Evolutionary conservation across 805 yeast species (phyloP), one percentile per base, ranked within the genome.

Genomic region (Metschnikowia kofuensis): DNA sequence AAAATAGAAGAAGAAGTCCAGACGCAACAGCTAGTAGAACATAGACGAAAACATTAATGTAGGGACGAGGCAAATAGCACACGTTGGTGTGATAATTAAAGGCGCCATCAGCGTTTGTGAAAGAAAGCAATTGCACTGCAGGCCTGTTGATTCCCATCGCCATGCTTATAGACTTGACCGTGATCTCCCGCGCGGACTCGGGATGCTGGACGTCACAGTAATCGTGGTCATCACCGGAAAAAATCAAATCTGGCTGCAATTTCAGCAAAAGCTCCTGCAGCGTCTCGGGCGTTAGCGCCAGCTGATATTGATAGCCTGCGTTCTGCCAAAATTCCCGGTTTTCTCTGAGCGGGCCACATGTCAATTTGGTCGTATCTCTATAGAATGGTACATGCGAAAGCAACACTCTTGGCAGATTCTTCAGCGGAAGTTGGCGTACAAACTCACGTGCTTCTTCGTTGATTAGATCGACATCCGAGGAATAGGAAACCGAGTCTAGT

Each of bases 61-160:
- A 77, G 6, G 83, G 82, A 6, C 65, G 65, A 5, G 77, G 79
- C 32, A 76, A 58, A 58, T 72, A 73, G 57, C 83, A 78, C 27
- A 76, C 60, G 16, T 66, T 57, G 15, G 78, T 74, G n/a, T 60
- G 56, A 56, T 69, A 75, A 32, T 45, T 31, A 36, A 64, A 51
- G 13, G 38, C 47, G 3, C 47, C 36, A 12, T 48, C 51, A 12
- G 28, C 45, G 6, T 40, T 41, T 2, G 49, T 37, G 48, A 58
- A 64, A 1, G 74, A 57, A 13, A 74, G 57, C 34, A 74, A 54
- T 51, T 74, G 78, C 8, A 73, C 70, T 1, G 76, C 77, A 2
- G 78, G 78, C 42, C 59, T 59, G 35, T 53, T 54, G 32, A 70
- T 68, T 11, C 76, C 76, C 67, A 69, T 70, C 37, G 75, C 74